A percentile compares a stretch with the other conserved stretches of the same genome.
phyloP scores from a whole-genome alignment of 768 basidiomycete genomes.

The Trametes meyenii region DNA sequence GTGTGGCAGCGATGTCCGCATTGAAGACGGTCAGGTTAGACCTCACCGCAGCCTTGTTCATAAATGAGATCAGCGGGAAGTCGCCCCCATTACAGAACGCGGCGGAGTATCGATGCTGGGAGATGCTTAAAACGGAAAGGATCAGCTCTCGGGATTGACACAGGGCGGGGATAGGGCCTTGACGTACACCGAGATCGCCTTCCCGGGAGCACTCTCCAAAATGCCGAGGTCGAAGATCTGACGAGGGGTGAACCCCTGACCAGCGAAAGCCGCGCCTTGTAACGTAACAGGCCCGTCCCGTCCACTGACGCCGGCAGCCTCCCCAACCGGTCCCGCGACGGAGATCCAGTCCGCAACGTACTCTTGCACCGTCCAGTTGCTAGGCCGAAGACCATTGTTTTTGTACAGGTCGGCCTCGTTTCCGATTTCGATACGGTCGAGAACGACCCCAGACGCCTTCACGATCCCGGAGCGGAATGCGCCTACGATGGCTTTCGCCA shows the following conservation, averaged over 20 bases:
- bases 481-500: slow-evolving; percentile 34
- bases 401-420: slow-evolving; percentile 40
- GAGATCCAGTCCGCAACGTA: slow-evolving; percentile 36
- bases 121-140: slow-evolving; percentile 33
- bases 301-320: slow-evolving; percentile 25
- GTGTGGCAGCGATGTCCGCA: slow-evolving; percentile 56
- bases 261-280: slow-evolving; percentile 32
- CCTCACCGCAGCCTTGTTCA: slow-evolving; percentile 59
- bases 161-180: not conserved
- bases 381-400: slow-evolving; percentile 33
- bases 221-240: slow-evolving; percentile 56
- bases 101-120: slow-evolving; percentile 57
- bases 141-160: not conserved
- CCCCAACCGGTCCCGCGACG: slow-evolving; percentile 28
- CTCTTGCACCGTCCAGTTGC: slow-evolving; percentile 32
- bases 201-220: slow-evolving; percentile 49
- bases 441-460: slow-evolving; percentile 29
- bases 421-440: slow-evolving; percentile 37
- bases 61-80: slow-evolving; percentile 61
- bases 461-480: slow-evolving; percentile 33
- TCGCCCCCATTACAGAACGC: slow-evolving; percentile 60
- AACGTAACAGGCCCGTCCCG: slow-evolving; percentile 26
- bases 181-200: slow-evolving; percentile 55
- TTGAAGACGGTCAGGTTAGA: slow-evolving; percentile 55
- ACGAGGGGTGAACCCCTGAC: slow-evolving; percentile 58